phyloP scores from a whole-genome alignment of 176 grass and related monocot genomes.

The Tillandsia leiboldiana region DNA sequence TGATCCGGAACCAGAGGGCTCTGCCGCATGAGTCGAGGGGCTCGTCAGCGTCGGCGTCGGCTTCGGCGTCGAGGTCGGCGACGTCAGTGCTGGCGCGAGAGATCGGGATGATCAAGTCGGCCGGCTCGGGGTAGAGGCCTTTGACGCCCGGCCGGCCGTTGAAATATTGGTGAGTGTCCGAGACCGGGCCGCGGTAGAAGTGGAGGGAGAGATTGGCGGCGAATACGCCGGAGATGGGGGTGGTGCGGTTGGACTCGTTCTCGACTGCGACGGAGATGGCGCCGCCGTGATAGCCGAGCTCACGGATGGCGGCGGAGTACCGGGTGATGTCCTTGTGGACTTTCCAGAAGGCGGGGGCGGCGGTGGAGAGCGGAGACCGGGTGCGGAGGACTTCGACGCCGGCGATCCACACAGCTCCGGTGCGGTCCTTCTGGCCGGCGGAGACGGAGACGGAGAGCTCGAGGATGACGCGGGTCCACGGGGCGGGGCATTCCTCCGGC shows the following conservation, averaged over 20 bases:
- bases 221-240: not conserved
- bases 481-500: conserved; percentile 6
- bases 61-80: not conserved
- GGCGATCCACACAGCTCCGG: conserved; percentile 4
- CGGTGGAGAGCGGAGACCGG: conserved; percentile 7
- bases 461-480: conserved; percentile 7
- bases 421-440: conserved; percentile 2
- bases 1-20: conserved; percentile 5
- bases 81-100: not conserved
- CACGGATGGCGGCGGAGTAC: not conserved
- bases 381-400: conserved; percentile 10
- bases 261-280: not conserved
- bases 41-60: not conserved
- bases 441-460: not conserved
- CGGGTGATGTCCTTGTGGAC: conserved; percentile 13
- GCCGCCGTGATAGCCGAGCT: not conserved
- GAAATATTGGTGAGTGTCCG: not conserved
- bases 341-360: not conserved
- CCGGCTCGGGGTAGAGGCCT: conserved; percentile 8
- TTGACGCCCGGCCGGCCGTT: not conserved
- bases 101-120: conserved; percentile 10
- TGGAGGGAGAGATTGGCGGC: conserved; percentile 10
- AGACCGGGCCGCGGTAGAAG: not conserved
- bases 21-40: not conserved
- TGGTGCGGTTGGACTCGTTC: not conserved